Percentiles rank a stretch among this genome's conserved stretches.
phyloP scores from a whole-genome alignment of 495 filamentous ascomycete species.

The Penicillium salamii region DNA sequence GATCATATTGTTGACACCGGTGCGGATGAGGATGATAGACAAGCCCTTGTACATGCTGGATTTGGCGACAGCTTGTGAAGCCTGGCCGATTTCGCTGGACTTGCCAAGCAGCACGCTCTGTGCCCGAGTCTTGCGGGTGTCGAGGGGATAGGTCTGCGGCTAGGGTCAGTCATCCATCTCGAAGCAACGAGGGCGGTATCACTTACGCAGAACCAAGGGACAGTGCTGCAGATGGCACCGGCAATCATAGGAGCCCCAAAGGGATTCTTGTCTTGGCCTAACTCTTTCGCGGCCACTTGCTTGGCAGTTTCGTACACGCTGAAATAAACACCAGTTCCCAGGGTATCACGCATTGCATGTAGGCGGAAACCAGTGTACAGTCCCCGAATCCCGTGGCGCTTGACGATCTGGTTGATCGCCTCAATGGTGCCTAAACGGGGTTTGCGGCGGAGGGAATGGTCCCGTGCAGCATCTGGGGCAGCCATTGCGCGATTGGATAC shows the following conservation, averaged over 20 bases:
- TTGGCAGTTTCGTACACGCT: slow-evolving; percentile 88
- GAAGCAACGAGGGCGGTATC: not conserved
- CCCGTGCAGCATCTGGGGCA: slow-evolving; percentile 52
- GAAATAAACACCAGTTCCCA: slow-evolving; percentile 90
- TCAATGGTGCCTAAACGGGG: slow-evolving; percentile 78
- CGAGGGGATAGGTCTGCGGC: slow-evolving; percentile 44
- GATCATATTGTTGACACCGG: slow-evolving; percentile 50
- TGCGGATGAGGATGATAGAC: slow-evolving; percentile 46
- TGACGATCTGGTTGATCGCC: slow-evolving; percentile 75
- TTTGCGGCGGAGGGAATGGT: slow-evolving; percentile 62
- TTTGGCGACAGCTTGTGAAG: slow-evolving; percentile 40
- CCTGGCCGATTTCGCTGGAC: slow-evolving; percentile 43
- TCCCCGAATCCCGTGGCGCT: slow-evolving; percentile 71
- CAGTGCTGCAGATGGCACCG: slow-evolving; percentile 46
- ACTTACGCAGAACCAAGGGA: slow-evolving; percentile 49
- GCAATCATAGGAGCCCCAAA: slow-evolving; percentile 45
- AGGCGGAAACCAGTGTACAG: slow-evolving; percentile 85
- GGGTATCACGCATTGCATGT: slow-evolving; percentile 79
- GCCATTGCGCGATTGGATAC: slow-evolving; percentile 66
- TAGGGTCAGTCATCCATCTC: slow-evolving; percentile 8
- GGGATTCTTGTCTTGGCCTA: slow-evolving; percentile 36
- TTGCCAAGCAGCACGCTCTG: slow-evolving; percentile 48
- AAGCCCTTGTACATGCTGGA: slow-evolving; percentile 51
- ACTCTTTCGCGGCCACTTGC: slow-evolving; percentile 66
- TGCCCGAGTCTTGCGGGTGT: slow-evolving; percentile 49